These are phyloP conservation scores for Colletotrichum tabaci DNA, from an alignment of 2,329 filamentous ascomycete species.

Conservation along the genomic window DNA sequence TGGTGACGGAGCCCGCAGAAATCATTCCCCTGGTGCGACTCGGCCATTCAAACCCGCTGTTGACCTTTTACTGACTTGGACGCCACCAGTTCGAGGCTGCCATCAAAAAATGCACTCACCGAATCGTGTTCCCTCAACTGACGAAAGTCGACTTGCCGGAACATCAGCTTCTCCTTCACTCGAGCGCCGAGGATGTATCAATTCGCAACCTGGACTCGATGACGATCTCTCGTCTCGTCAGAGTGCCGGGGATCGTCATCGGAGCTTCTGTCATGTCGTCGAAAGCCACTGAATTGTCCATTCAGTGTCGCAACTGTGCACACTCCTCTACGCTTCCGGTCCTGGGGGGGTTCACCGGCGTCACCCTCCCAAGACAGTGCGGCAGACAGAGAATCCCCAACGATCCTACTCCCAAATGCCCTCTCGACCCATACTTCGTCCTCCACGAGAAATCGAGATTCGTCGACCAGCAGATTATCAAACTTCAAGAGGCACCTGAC, in stretches of 20 bases:
- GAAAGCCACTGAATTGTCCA: slow-evolving; percentile 88
- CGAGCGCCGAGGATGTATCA: slow-evolving; percentile 89
- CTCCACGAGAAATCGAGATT: slow-evolving; percentile 95
- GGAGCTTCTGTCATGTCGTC: slow-evolving; percentile 97
- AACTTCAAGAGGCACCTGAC: slow-evolving; percentile 96
- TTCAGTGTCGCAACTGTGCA: slow-evolving; percentile 91
- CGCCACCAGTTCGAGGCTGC: slow-evolving; percentile 86
- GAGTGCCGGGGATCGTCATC: slow-evolving; percentile 97
- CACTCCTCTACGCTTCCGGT: slow-evolving; percentile 80
- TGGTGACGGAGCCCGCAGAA: slow-evolving; percentile 91
- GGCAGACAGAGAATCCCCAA: slow-evolving; percentile 73
- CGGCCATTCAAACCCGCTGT: not conserved
- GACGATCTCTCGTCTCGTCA: slow-evolving; percentile 93
- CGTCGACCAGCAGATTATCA: slow-evolving; percentile 98
- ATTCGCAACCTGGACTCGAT: slow-evolving; percentile 95
- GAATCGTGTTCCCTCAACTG: slow-evolving; percentile 89
- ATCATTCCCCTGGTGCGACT: slow-evolving; percentile 86
- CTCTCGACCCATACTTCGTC: slow-evolving; percentile 95
- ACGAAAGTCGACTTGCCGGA: slow-evolving; percentile 80
- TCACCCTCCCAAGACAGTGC: slow-evolving; percentile 87
- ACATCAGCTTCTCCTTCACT: slow-evolving; percentile 96
- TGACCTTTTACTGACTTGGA: slow-evolving; percentile 21
- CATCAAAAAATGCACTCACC: slow-evolving; percentile 90
- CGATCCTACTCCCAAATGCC: slow-evolving; percentile 82
- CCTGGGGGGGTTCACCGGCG: slow-evolving; percentile 87